A percentile compares a stretch with the other conserved stretches of the same genome.
phyloP scores from a whole-genome alignment of 2,329 filamentous ascomycete species.

The Trichoderma sp. region DNA sequence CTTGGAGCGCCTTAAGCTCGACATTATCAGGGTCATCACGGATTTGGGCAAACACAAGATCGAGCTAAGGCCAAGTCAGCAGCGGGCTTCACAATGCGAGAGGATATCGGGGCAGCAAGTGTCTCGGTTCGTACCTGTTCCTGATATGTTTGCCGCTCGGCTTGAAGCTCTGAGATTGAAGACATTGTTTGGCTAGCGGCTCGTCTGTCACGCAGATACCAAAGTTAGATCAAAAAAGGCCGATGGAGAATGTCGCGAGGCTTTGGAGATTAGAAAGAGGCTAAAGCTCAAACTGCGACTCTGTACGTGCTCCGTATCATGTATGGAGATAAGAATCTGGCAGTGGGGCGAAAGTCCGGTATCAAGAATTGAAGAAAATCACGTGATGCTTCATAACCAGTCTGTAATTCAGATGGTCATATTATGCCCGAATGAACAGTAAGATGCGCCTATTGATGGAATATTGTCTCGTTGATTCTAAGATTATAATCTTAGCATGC shows the following conservation, averaged over 20 bases:
- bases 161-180: constrained; percentile 49
- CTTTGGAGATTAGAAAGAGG: background rate
- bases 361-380: background rate
- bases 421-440: background rate
- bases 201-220: background rate
- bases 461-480: background rate
- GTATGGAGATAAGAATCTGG: background rate
- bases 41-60: constrained; percentile 74
- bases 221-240: background rate
- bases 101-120: background rate
- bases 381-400: constrained; percentile 1
- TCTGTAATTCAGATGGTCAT: background rate
- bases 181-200: constrained; percentile 35
- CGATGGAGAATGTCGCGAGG: background rate
- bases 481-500: background rate
- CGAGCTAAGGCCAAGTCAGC: constrained; percentile 60
- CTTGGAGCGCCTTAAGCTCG: constrained; percentile 76
- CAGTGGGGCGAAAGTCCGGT: background rate
- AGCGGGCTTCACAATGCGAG: background rate
- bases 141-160: constrained; percentile 58
- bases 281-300: constrained; percentile 9
- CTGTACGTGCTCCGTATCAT: background rate
- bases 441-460: background rate
- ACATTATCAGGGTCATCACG: constrained; percentile 79
- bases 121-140: constrained; percentile 54